These are phyloP conservation scores for Silene noctiflora DNA, from an alignment of 179 eudicot species.

Conservation along the genomic window DNA sequence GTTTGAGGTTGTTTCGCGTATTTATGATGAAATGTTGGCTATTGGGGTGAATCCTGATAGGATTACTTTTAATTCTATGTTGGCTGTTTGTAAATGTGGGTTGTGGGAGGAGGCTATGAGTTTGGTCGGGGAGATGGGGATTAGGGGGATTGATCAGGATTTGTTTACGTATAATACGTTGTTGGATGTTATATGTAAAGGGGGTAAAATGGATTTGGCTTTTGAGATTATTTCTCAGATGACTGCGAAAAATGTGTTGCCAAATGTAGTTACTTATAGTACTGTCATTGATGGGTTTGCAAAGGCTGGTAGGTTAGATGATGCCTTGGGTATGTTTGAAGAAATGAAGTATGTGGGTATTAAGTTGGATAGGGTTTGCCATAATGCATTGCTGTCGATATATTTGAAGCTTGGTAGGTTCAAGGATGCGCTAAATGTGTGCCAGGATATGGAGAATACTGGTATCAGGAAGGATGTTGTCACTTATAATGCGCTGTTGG, in stretches of 20 bases:
- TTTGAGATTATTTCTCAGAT: slow-evolving; percentile 77
- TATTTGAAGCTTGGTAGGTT: slow-evolving; percentile 86
- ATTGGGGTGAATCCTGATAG: slow-evolving; percentile 73
- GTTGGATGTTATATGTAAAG: slow-evolving; percentile 79
- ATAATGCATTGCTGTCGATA: slow-evolving; percentile 69
- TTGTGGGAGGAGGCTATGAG: slow-evolving; percentile 74
- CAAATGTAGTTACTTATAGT: slow-evolving; percentile 90
- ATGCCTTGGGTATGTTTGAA: slow-evolving; percentile 61
- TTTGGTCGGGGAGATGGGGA: slow-evolving; percentile 72
- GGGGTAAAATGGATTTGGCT: slow-evolving; percentile 69
- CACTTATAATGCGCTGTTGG: slow-evolving; percentile 83
- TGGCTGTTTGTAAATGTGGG: slow-evolving; percentile 84
- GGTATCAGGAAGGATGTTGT: slow-evolving; percentile 93
- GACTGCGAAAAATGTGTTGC: slow-evolving; percentile 65
- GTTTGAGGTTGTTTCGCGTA: slow-evolving; percentile 44
- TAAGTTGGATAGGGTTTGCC: slow-evolving; percentile 70
- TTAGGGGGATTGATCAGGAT: slow-evolving; percentile 78
- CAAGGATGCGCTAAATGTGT: slow-evolving; percentile 67
- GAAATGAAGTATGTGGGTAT: slow-evolving; percentile 77
- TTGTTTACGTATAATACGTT: slow-evolving; percentile 85
- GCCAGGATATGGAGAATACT: slow-evolving; percentile 72
- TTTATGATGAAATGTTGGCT: slow-evolving; percentile 66
- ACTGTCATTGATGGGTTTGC: slow-evolving; percentile 91
- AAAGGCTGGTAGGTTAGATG: slow-evolving; percentile 72
- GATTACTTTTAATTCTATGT: slow-evolving; percentile 79